Evolutionary conservation across 2,329 filamentous ascomycete species (phyloP).

Genomic region (Ramularia endophylla): DNA sequence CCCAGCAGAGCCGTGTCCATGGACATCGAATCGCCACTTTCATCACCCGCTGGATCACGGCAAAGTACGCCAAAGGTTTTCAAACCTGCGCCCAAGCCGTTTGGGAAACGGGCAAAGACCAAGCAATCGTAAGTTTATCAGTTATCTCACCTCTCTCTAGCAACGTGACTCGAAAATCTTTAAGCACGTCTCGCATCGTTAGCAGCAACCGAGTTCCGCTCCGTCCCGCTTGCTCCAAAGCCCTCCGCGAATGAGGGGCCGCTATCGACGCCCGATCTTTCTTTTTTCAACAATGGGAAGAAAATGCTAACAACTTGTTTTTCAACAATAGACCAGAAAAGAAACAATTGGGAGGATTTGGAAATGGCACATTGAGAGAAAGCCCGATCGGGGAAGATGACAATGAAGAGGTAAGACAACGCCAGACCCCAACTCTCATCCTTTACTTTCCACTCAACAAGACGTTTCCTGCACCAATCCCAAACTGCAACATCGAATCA

Average conservation of each 20-base stretch:
- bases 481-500: slow-evolving; percentile 12
- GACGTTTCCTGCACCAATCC: slow-evolving; percentile 13
- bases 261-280: no score
- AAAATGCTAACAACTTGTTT: no score
- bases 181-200: no score
- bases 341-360: slow-evolving; percentile 63
- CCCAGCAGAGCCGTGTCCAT: slow-evolving; percentile 23
- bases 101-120: slow-evolving; percentile 32
- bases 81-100: slow-evolving; percentile 21
- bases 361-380: slow-evolving; percentile 58
- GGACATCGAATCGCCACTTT: slow-evolving; percentile 29
- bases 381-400: slow-evolving; percentile 57
- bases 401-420: slow-evolving; percentile 48
- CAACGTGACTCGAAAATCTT: no score
- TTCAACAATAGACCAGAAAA: slow-evolving; percentile 59
- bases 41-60: slow-evolving; percentile 27
- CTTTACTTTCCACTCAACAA: slow-evolving; percentile 34
- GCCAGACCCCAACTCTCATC: slow-evolving; percentile 27
- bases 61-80: slow-evolving; percentile 24
- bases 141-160: slow-evolving; percentile 4
- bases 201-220: no score
- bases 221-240: no score
- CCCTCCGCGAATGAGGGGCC: no score
- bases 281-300: slow-evolving; percentile 1
- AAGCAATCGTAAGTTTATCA: slow-evolving; percentile 34